Evolutionary conservation across 805 yeast species (phyloP).

Genomic region (Priceomyces melissophilus): DNA sequence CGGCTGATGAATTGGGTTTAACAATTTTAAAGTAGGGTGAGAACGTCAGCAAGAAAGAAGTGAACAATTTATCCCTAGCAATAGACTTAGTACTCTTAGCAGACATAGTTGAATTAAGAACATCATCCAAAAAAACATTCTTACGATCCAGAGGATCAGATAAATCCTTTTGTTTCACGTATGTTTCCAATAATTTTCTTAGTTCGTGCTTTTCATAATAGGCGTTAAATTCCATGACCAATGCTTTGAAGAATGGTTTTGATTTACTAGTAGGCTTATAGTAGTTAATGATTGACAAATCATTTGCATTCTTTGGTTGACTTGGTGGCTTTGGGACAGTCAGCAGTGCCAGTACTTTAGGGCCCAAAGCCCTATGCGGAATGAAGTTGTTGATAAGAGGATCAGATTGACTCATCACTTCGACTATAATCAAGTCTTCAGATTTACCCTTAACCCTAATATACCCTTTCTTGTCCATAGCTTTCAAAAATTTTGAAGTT

Average conservation of each 20-base stretch:
- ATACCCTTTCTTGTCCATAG: conserved; percentile 75
- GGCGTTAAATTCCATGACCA: conserved; percentile 31
- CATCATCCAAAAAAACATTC: conserved; percentile 52
- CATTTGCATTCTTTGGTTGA: conserved; percentile 20
- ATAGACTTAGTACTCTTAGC: conserved; percentile 19
- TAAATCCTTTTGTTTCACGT: conserved; percentile 52
- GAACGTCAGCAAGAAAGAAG: conserved; percentile 44
- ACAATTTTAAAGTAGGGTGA: conserved; percentile 49
- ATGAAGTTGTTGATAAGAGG: conserved; percentile 58
- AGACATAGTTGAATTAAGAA: conserved; percentile 43
- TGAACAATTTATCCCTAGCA: conserved; percentile 44
- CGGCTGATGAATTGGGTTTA: conserved; percentile 38
- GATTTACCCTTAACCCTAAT: conserved; percentile 78
- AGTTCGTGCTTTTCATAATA: conserved; percentile 57
- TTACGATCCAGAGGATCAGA: conserved; percentile 52
- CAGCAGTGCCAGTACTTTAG: conserved; percentile 10
- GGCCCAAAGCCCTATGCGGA: conserved; percentile 47
- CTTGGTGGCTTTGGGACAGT: conserved; percentile 16
- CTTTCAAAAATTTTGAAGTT: conserved; percentile 77
- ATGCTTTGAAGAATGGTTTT: conserved; percentile 43
- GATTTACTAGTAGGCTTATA: conserved; percentile 57
- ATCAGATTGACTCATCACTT: conserved; percentile 42
- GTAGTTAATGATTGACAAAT: conserved; percentile 32
- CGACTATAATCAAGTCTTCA: conserved; percentile 65
- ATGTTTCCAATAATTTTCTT: conserved; percentile 48